Percentiles rank a stretch among this genome's conserved stretches.
These are phyloP conservation scores for Aspergillus incahuasiensis DNA, from an alignment of 495 filamentous ascomycete genomes.

Conservation along the genomic window DNA sequence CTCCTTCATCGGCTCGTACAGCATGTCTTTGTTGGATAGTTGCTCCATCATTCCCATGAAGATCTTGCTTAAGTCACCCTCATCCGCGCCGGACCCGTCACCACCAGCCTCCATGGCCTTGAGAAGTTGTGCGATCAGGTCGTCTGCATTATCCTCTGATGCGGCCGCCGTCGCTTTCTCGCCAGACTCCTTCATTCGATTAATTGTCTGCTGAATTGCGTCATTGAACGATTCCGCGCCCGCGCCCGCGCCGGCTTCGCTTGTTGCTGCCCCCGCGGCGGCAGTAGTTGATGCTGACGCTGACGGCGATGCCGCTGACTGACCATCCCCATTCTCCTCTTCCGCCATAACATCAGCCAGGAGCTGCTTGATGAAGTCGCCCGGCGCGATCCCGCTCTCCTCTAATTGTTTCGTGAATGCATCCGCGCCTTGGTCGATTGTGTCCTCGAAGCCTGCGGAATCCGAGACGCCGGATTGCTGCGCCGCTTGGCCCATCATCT, in stretches of 20 bases:
- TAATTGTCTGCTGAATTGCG: slow-evolving; percentile 85
- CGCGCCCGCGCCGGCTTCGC: not conserved
- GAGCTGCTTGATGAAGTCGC: slow-evolving; percentile 77
- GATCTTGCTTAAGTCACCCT: slow-evolving; percentile 90
- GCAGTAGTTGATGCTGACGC: slow-evolving; percentile 12
- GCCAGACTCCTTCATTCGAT: slow-evolving; percentile 84
- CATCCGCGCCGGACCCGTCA: slow-evolving; percentile 55
- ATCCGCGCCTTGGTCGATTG: slow-evolving; percentile 37
- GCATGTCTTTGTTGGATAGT: slow-evolving; percentile 93
- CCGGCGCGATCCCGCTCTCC: slow-evolving; percentile 61
- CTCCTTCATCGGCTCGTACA: slow-evolving; percentile 99
- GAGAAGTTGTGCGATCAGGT: slow-evolving; percentile 78
- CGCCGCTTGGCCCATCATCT: slow-evolving; percentile 53
- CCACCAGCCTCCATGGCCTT: slow-evolving; percentile 64
- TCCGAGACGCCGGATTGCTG: slow-evolving; percentile 25
- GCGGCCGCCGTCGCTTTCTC: slow-evolving; percentile 76
- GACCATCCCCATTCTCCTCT: slow-evolving; percentile 44
- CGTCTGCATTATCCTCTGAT: slow-evolving; percentile 62
- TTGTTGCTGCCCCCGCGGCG: slow-evolving; percentile 10
- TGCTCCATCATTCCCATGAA: slow-evolving; percentile 98
- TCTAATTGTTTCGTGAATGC: slow-evolving; percentile 76
- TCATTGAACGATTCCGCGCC: slow-evolving; percentile 70
- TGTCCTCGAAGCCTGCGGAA: slow-evolving; percentile 21
- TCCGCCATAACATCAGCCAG: slow-evolving; percentile 80
- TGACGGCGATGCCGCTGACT: slow-evolving; percentile 10